These are phyloP conservation scores for Pichia eremophila DNA, from an alignment of 805 yeast genomes.

Conservation along the genomic window DNA sequence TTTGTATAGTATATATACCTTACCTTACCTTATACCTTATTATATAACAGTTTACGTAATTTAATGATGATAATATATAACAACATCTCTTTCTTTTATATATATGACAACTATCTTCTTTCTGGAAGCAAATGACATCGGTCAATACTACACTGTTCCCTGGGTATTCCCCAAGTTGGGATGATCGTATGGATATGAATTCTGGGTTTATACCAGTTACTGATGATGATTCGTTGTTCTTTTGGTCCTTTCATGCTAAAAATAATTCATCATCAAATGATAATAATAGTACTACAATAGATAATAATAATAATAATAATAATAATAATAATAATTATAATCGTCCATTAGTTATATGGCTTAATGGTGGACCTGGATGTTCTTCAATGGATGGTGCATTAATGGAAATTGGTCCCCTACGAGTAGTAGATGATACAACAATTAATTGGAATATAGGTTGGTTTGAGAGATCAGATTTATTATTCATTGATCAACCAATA, in stretches of 20 bases:
- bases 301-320: too few species aligned
- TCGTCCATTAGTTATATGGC: constrained; percentile 65
- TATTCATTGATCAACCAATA: constrained; percentile 89
- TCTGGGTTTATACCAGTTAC: constrained; percentile 9
- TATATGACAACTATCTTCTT: background rate
- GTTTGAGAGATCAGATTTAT: constrained; percentile 68
- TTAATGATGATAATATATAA: too few species aligned
- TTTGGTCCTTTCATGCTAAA: constrained; percentile 55
- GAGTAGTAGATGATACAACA: constrained; percentile 34
- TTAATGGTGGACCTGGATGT: constrained; percentile 98
- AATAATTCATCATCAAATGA: constrained; percentile 11
- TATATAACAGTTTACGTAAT: too few species aligned
- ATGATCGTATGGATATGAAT: constrained; percentile 5
- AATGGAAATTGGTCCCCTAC: constrained; percentile 84
- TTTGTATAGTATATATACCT: background rate
- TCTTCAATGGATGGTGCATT: constrained; percentile 96
- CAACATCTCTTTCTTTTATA: background rate
- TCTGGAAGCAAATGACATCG: background rate
- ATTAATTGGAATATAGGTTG: constrained; percentile 64
- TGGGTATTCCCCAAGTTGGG: constrained; percentile 2
- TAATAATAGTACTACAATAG: too few species aligned
- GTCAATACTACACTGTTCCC: constrained; percentile 1
- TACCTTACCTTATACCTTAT: too few species aligned
- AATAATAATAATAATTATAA: too few species aligned
- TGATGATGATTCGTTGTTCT: constrained; percentile 37